A percentile compares a stretch with the other conserved stretches of the same genome.
Conservation (phyloP, 495 filamentous ascomycete species). For the Neurospora sp. region DNA sequence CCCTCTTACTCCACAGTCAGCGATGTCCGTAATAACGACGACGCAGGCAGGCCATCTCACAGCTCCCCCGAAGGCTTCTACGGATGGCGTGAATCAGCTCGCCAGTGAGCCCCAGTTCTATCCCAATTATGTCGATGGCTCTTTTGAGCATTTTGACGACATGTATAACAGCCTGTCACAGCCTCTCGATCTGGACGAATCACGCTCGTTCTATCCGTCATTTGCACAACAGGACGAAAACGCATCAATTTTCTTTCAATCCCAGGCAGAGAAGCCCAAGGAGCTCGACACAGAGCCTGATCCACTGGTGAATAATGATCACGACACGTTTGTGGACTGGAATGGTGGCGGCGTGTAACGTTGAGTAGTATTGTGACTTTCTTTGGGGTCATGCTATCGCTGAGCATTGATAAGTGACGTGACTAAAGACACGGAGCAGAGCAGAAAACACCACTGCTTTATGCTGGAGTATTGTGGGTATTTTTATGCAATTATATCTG, state of each 20-base stretch:
- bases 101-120: background rate
- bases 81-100: background rate
- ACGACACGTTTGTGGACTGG: background rate
- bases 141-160: background rate
- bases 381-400: background rate
- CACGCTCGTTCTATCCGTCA: background rate
- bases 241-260: background rate
- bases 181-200: background rate
- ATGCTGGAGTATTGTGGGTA: background rate
- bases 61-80: background rate
- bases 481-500: background rate
- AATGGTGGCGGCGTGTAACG: background rate
- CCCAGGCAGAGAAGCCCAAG: background rate
- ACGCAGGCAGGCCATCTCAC: background rate
- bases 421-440: background rate
- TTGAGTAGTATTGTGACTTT: background rate
- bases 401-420: background rate
- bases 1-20: background rate
- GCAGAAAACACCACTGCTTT: background rate
- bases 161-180: background rate
- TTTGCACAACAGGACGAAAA: background rate
- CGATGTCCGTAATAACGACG: background rate
- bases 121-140: background rate
- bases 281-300: background rate
- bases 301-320: background rate